Conservation (phyloP, 2,329 filamentous ascomycete species). For the Blumeria graminis region DNA sequence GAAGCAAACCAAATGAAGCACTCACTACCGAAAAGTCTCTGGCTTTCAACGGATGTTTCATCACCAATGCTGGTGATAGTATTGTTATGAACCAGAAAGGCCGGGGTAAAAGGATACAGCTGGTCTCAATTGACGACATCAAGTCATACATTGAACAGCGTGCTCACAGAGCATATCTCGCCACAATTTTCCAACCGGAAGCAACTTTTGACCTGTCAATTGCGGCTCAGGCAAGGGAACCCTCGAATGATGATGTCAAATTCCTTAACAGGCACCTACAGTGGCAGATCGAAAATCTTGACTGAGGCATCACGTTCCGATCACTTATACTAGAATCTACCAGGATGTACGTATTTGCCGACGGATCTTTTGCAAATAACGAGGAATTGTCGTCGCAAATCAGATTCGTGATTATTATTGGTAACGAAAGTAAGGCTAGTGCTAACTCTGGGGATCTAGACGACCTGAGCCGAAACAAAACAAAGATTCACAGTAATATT, state of each 20-base stretch:
- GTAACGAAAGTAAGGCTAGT: conserved; percentile 1
- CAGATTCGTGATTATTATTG: conserved; percentile 5
- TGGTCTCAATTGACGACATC: no score
- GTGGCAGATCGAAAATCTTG: neutral
- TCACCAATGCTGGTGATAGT: neutral
- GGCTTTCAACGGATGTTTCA: conserved; percentile 2
- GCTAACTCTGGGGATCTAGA: no score
- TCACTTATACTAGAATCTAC: neutral
- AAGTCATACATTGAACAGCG: no score
- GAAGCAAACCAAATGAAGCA: neutral
- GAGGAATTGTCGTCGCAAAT: neutral
- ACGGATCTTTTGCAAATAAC: neutral
- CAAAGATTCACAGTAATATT: neutral
- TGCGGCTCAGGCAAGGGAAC: no score
- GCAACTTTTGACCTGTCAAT: no score
- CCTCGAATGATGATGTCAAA: neutral
- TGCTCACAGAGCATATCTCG: no score
- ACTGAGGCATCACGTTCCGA: neutral
- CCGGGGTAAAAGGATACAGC: conserved; percentile 1
- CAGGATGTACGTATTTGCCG: neutral
- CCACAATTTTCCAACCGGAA: no score
- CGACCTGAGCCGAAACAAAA: neutral
- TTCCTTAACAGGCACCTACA: neutral
- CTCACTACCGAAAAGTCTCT: neutral
- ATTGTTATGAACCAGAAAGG: conserved; percentile 1